phyloP scores from a whole-genome alignment of 345 rosid genomes.

The Salix exigua region DNA sequence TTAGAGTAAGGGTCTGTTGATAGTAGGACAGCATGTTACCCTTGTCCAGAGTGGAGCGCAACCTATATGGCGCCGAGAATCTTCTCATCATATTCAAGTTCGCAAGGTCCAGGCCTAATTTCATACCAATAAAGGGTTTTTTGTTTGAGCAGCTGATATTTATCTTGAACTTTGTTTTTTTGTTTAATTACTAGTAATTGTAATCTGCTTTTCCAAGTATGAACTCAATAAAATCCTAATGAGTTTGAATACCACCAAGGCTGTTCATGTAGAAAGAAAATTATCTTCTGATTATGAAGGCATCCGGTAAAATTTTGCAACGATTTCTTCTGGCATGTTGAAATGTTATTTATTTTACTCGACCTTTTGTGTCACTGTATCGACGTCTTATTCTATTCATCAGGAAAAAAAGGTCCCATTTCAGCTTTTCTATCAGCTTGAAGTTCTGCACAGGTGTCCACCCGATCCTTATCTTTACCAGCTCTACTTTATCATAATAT shows the following conservation, averaged over 20 bases:
- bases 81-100: slow-evolving; percentile 93
- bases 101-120: slow-evolving; percentile 65
- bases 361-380: not conserved
- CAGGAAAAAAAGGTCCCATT: not conserved
- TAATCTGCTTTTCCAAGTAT: not conserved
- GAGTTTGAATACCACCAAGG: not conserved
- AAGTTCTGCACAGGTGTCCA: not conserved
- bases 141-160: slow-evolving; percentile 7
- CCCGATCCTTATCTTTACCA: not conserved
- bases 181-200: not conserved
- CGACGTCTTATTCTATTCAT: not conserved
- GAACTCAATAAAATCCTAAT: not conserved
- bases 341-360: not conserved
- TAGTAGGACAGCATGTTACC: slow-evolving; percentile 66
- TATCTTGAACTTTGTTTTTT: not conserved
- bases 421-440: not conserved
- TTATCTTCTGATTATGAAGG: not conserved
- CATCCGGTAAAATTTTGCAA: not conserved
- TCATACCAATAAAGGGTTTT: slow-evolving; percentile 6
- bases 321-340: not conserved
- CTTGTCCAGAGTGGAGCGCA: slow-evolving; percentile 96
- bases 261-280: not conserved
- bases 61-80: slow-evolving; percentile 91
- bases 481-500: not conserved
- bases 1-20: slow-evolving; percentile 61